A percentile compares a stretch with the other conserved stretches of the same genome.
Conservation (phyloP, 257 asterid species). For the Paraleonurus japonicus region DNA sequence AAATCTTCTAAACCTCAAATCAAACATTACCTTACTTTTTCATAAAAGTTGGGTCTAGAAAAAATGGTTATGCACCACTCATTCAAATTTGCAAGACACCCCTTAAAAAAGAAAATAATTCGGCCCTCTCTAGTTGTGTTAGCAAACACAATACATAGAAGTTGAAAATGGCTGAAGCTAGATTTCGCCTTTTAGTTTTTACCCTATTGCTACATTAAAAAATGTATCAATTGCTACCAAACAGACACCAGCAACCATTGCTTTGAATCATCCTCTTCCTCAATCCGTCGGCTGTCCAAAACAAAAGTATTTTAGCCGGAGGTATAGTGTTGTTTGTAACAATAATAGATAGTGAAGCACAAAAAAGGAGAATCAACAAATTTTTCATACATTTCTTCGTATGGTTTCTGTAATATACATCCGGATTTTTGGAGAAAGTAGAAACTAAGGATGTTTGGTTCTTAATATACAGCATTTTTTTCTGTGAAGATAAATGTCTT, state of each 20-base stretch:
- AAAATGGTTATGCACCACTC: not conserved
- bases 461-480: not conserved
- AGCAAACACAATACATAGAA: not conserved
- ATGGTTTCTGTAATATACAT: not conserved
- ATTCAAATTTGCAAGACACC: no score
- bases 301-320: not conserved
- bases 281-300: not conserved
- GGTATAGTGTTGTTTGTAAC: not conserved
- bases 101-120: no score
- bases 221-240: not conserved
- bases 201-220: not conserved
- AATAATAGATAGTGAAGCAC: not conserved
- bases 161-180: not conserved
- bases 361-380: not conserved
- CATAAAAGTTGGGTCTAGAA: no score
- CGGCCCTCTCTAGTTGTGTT: no score
- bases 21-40: no score
- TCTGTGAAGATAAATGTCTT: not conserved
- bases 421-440: not conserved
- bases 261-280: conserved; percentile 7
- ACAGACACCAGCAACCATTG: not conserved
- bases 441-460: not conserved
- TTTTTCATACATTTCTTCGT: not conserved
- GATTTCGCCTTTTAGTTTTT: not conserved
- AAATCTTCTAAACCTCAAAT: no score